phyloP scores from a whole-genome alignment of 306 rosid genomes.

The Rosa chinensis region DNA sequence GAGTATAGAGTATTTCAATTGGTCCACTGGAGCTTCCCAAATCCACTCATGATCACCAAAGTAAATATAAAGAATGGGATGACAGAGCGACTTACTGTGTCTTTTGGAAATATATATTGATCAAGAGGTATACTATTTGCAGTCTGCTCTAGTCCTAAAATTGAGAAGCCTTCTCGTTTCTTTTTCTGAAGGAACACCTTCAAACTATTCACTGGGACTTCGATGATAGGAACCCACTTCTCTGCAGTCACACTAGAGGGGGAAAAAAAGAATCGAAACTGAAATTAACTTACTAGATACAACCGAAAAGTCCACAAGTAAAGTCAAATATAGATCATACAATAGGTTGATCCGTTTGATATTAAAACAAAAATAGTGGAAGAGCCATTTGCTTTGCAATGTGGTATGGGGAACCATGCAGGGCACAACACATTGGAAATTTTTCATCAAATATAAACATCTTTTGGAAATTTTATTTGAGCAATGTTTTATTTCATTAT shows the following conservation, averaged over 20 bases:
- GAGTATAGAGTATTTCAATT: background rate
- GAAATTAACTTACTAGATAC: background rate
- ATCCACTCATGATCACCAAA: background rate
- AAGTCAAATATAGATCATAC: background rate
- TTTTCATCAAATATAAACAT: background rate
- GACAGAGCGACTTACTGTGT: slow-evolving; percentile 51
- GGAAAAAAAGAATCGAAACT: background rate
- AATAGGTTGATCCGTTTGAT: background rate
- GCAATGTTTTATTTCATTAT: background rate
- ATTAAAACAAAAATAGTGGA: background rate
- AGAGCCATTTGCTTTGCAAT: background rate
- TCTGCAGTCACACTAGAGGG: slow-evolving; percentile 90
- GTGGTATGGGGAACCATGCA: background rate
- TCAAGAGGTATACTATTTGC: slow-evolving; percentile 92
- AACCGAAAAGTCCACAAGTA: background rate
- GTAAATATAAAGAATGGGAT: background rate
- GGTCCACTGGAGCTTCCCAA: background rate
- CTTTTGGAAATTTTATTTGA: background rate
- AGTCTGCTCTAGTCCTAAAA: slow-evolving; percentile 96
- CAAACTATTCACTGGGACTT: slow-evolving; percentile 84
- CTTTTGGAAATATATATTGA: slow-evolving; percentile 65
- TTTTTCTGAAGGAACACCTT: slow-evolving; percentile 77
- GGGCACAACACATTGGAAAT: background rate
- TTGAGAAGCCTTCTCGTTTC: slow-evolving; percentile 86
- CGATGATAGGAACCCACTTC: slow-evolving; percentile 92